These are phyloP conservation scores for Elongisporangium undulatum DNA, from an alignment of 352 stramenopile genomes.

Conservation along the genomic window DNA sequence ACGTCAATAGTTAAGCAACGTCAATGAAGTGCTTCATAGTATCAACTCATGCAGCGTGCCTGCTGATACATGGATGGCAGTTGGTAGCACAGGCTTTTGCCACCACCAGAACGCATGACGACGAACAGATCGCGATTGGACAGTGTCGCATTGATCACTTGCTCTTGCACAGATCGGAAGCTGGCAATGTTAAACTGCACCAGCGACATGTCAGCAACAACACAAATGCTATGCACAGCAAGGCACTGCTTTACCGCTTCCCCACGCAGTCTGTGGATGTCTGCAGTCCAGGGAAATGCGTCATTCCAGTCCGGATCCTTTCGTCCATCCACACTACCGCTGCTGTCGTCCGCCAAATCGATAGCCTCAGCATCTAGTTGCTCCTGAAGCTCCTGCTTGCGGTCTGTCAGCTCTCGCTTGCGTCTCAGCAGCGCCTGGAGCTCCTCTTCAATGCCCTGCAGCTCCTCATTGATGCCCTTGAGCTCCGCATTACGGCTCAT, in stretches of 20 bases:
- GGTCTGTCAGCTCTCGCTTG: constrained; percentile 48
- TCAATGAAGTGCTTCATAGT: neutral
- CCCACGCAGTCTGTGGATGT: constrained; percentile 23
- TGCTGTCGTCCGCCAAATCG: neutral
- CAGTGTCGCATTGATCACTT: constrained; percentile 91
- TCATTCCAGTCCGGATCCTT: constrained; percentile 28
- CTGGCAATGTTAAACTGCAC: constrained; percentile 65
- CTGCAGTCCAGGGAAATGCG: constrained; percentile 35
- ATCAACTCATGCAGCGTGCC: constrained; percentile 15
- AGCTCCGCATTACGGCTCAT: constrained; percentile 24
- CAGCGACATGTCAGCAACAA: constrained; percentile 1
- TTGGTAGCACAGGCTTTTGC: constrained; percentile 90
- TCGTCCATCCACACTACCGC: neutral
- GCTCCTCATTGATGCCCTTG: constrained; percentile 44
- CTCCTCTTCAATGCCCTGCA: constrained; percentile 53
- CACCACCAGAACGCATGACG: constrained; percentile 89
- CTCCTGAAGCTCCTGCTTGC: constrained; percentile 35
- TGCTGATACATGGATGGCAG: constrained; percentile 71
- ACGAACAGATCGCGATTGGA: constrained; percentile 87
- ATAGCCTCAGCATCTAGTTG: constrained; percentile 14
- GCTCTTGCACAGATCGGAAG: constrained; percentile 89
- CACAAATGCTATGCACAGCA: neutral
- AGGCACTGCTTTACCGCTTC: constrained; percentile 15
- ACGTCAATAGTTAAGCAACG: neutral
- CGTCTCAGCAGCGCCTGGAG: constrained; percentile 37